Evolutionary conservation across 805 yeast genomes (phyloP).

Genomic region (Candida koratica): DNA sequence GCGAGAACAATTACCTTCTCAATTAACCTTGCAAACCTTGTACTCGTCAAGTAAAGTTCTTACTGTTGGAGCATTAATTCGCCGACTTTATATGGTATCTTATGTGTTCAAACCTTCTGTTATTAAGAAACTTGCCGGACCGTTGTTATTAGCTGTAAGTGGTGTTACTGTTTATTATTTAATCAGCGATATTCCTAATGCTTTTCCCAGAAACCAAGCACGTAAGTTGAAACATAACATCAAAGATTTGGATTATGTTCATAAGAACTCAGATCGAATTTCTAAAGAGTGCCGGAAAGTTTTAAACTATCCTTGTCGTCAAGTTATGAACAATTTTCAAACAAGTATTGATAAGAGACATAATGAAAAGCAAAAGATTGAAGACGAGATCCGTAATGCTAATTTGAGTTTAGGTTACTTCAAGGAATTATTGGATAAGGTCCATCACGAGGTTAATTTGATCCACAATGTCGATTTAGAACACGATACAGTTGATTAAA

Average conservation of each 20-base stretch:
- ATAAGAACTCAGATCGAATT: slow-evolving; percentile 70
- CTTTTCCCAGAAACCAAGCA: slow-evolving; percentile 81
- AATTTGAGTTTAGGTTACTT: slow-evolving; percentile 56
- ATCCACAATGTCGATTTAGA: slow-evolving; percentile 46
- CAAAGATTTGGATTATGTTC: slow-evolving; percentile 69
- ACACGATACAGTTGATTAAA: slow-evolving; percentile 36
- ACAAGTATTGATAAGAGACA: slow-evolving; percentile 58
- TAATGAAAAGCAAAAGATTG: slow-evolving; percentile 53
- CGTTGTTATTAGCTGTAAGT: slow-evolving; percentile 48
- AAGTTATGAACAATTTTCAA: slow-evolving; percentile 69
- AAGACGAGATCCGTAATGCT: slow-evolving; percentile 50
- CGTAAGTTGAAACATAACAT: slow-evolving; percentile 63
- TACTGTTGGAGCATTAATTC: slow-evolving; percentile 41
- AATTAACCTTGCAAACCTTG: slow-evolving; percentile 37
- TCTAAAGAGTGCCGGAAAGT: slow-evolving; percentile 81
- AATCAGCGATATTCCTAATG: slow-evolving; percentile 79
- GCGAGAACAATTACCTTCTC: slow-evolving; percentile 32
- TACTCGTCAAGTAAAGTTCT: slow-evolving; percentile 38
- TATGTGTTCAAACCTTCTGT: slow-evolving; percentile 35
- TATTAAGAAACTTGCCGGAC: slow-evolving; percentile 49
- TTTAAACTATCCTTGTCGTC: slow-evolving; percentile 75
- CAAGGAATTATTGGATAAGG: slow-evolving; percentile 43
- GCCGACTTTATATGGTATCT: slow-evolving; percentile 32
- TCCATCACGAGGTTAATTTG: slow-evolving; percentile 38
- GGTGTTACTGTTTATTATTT: slow-evolving; percentile 59